Conservation (phyloP, 768 basidiomycete genomes). For the Nidularia sp. region DNA sequence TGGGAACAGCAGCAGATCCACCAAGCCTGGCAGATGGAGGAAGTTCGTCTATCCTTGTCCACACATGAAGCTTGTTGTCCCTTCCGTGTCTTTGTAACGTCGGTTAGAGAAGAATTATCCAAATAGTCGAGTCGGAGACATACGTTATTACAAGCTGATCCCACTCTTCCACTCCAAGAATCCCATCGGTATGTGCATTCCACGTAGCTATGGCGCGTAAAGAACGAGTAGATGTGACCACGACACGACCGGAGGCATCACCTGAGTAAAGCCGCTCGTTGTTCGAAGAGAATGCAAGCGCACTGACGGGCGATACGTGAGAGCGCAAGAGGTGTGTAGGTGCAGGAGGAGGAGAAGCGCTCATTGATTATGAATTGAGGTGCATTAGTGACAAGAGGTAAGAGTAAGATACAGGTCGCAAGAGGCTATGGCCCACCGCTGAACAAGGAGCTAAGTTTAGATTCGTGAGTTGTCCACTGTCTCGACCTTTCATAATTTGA, state of each 20-base stretch:
- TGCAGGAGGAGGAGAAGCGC: conserved; percentile 36
- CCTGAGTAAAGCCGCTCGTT: conserved; percentile 86
- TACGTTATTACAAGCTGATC: conserved; percentile 70
- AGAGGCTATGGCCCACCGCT: too few species aligned
- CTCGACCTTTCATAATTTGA: too few species aligned
- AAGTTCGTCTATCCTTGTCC: conserved; percentile 48
- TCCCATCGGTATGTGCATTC: conserved; percentile 73
- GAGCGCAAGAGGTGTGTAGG: conserved; percentile 76
- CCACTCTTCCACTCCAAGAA: conserved; percentile 82
- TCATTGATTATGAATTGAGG: conserved; percentile 1
- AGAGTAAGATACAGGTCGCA: too few species aligned
- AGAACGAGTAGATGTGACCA: conserved; percentile 70
- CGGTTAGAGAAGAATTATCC: neutral
- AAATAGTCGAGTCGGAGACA: conserved; percentile 21
- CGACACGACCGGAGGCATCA: conserved; percentile 74
- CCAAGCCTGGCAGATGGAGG: conserved; percentile 40
- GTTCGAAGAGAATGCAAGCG: conserved; percentile 60
- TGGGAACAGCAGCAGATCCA: conserved; percentile 52
- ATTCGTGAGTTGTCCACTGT: too few species aligned
- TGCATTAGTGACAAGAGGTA: too few species aligned
- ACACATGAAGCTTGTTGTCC: conserved; percentile 83
- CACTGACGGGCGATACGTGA: conserved; percentile 61
- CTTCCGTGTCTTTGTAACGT: conserved; percentile 62
- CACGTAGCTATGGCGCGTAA: conserved; percentile 73
- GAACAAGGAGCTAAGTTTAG: too few species aligned